Base-by-base conservation (phyloP, 768 basidiomycete genomes). In the Tubosaeta sp. region DNA sequence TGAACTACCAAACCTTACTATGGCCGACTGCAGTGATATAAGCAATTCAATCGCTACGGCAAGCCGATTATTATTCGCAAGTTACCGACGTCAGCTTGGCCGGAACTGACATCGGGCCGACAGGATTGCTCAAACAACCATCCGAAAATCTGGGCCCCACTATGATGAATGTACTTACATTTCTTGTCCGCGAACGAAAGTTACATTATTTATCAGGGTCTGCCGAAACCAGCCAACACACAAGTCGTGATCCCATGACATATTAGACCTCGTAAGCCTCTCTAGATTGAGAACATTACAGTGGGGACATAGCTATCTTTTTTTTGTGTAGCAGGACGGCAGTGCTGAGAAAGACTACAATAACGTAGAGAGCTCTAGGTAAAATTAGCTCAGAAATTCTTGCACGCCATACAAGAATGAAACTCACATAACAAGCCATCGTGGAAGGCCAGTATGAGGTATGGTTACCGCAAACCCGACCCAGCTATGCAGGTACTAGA, bases 401-500 rank as follows among this genome's bases (percentile, higher is more conserved):
- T 8, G 29, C 27, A 27, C 27, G 9, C 8, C 25, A 39, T 29
- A 34, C 14, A 29, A 11, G 42, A 3, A 19, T 4, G 41, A 2
- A 7, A 44, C 58, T 43, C 46, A 63, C 61, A 38, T 45, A 13
- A n/a, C 5, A 40, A 49, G 19, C 24, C 27, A 44, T 22, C 4
- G 16, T 39, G 29, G 24, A 36, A 29, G 19, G 25, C 21, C 4
- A 6, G 13, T 40, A 13, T 6, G 35, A 31, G 21, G 21, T 11
- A 13, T 35, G 7, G 19, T 18, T 21, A 52, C 49, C 30, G 21
- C 50, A 36, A 32, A 11, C 18, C 27, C 29, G 16, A 25, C 25
- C 50, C 34, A 34, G 32, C 44, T 47, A 87, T 24, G 79, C 81
- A 39, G 86, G 86, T 7, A 91, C 78, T 72, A 91, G 78, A 38